These are phyloP conservation scores for Begonia masoniana DNA, from an alignment of 306 rosid genomes.

Conservation along the genomic window DNA sequence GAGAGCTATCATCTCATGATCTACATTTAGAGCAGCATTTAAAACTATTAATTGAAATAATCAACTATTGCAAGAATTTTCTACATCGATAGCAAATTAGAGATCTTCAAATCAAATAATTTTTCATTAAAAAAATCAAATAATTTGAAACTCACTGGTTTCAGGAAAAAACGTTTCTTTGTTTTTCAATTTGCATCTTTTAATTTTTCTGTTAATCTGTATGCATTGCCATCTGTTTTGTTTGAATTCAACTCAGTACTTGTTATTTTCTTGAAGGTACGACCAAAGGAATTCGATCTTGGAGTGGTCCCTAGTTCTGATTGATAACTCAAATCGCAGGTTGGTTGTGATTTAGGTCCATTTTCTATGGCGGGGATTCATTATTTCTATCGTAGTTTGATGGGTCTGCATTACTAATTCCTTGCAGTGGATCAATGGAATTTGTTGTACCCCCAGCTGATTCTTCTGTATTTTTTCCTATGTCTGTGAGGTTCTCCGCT, in stretches of 20 bases:
- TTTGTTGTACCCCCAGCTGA: constrained; percentile 87
- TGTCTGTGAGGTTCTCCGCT: constrained; percentile 70
- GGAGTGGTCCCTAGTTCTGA: constrained; percentile 72
- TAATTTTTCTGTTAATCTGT: background rate
- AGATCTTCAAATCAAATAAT: background rate
- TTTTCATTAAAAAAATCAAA: too few species aligned
- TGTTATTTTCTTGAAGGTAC: constrained; percentile 28
- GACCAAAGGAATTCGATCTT: constrained; percentile 76
- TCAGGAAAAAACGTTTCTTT: too few species aligned
- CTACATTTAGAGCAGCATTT: too few species aligned
- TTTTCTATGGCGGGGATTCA: background rate
- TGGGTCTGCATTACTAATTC: constrained; percentile 7
- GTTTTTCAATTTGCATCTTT: background rate
- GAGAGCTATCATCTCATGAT: too few species aligned
- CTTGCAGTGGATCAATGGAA: constrained; percentile 85
- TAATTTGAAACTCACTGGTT: too few species aligned
- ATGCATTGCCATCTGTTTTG: background rate
- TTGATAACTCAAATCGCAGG: constrained; percentile 89
- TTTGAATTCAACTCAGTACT: background rate
- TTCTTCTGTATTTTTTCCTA: constrained; percentile 78
- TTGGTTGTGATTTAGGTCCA: constrained; percentile 2
- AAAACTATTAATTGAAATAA: too few species aligned
- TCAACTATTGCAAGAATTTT: too few species aligned
- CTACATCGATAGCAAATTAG: background rate
- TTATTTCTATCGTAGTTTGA: constrained; percentile 3